These are phyloP conservation scores for Usnea hakonensis DNA, from an alignment of 495 filamentous ascomycete genomes.

Conservation along the genomic window DNA sequence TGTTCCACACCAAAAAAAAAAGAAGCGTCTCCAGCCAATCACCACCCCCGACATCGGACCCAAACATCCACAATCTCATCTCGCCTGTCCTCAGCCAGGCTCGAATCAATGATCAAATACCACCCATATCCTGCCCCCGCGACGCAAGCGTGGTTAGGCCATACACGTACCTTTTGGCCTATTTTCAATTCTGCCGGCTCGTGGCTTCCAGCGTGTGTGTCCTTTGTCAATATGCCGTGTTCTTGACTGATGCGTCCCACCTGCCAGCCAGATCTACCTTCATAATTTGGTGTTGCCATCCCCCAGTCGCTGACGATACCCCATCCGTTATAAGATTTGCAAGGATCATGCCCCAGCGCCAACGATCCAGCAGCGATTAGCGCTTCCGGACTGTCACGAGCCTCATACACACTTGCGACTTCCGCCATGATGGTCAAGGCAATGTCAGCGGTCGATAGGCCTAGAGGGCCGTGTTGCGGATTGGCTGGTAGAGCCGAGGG, in stretches of 20 bases:
- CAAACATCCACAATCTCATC: slow-evolving; percentile 65
- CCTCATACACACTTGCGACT: slow-evolving; percentile 62
- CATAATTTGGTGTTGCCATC: slow-evolving; percentile 5
- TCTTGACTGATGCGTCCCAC: slow-evolving; percentile 58
- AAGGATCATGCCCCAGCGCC: slow-evolving; percentile 71
- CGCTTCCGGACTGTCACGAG: slow-evolving; percentile 48
- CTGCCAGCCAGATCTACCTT: slow-evolving; percentile 42
- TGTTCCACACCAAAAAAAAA: background rate
- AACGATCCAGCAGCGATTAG: slow-evolving; percentile 64
- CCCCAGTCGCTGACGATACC: slow-evolving; percentile 62
- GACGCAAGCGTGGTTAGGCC: slow-evolving; percentile 83
- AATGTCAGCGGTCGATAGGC: slow-evolving; percentile 39
- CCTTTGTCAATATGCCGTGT: slow-evolving; percentile 49
- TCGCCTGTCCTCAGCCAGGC: slow-evolving; percentile 33
- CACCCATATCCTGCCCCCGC: slow-evolving; percentile 63
- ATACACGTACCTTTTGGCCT: slow-evolving; percentile 54
- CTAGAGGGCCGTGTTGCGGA: slow-evolving; percentile 30
- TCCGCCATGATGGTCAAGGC: slow-evolving; percentile 66
- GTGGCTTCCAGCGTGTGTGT: background rate
- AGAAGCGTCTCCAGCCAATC: background rate
- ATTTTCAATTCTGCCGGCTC: slow-evolving; percentile 21
- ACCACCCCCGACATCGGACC: slow-evolving; percentile 37
- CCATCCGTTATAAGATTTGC: slow-evolving; percentile 61
- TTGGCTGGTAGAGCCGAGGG: slow-evolving; percentile 29
- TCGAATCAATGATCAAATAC: slow-evolving; percentile 69